These are phyloP conservation scores for Penicillium macrosclerotiorum DNA, from an alignment of 495 filamentous ascomycete species.

Conservation along the genomic window DNA sequence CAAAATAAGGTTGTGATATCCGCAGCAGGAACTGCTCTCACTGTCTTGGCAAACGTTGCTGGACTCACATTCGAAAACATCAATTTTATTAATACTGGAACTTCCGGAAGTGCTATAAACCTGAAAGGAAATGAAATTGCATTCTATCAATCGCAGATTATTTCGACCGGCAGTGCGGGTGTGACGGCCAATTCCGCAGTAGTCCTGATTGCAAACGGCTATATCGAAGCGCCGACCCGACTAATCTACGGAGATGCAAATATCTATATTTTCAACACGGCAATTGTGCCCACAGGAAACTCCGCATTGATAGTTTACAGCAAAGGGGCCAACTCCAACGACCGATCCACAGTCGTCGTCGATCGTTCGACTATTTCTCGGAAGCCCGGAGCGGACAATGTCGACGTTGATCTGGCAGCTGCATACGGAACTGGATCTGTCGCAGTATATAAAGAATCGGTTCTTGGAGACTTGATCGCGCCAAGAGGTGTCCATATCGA, in stretches of 20 bases:
- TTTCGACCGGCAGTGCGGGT: constrained; percentile 1
- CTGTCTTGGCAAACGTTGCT: background rate
- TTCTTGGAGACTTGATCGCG: constrained; percentile 2
- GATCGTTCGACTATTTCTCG: constrained; percentile 1
- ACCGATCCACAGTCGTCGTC: constrained; percentile 8
- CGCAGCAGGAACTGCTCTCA: constrained; percentile 1
- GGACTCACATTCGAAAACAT: constrained; percentile 9
- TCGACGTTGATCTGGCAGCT: background rate
- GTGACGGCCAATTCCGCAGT: constrained; percentile 2
- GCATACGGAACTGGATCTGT: constrained; percentile 9
- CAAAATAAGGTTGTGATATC: constrained; percentile 12
- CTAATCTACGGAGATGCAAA: constrained; percentile 6
- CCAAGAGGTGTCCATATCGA: constrained; percentile 7
- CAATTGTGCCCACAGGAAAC: background rate
- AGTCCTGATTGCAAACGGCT: constrained; percentile 13
- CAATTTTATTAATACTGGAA: constrained; percentile 11
- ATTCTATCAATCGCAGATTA: constrained; percentile 13
- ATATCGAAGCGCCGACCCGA: constrained; percentile 9
- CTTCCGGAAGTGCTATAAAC: background rate
- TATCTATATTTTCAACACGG: constrained; percentile 14
- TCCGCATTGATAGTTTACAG: background rate
- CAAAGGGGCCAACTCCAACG: background rate
- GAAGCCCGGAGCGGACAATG: background rate
- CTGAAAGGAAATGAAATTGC: constrained; percentile 4
- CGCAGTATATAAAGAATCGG: constrained; percentile 2